Percentiles rank a stretch among this genome's conserved stretches.
Conservation (phyloP, 2,329 filamentous ascomycete species). For the Neofusicoccum umdonicola region DNA sequence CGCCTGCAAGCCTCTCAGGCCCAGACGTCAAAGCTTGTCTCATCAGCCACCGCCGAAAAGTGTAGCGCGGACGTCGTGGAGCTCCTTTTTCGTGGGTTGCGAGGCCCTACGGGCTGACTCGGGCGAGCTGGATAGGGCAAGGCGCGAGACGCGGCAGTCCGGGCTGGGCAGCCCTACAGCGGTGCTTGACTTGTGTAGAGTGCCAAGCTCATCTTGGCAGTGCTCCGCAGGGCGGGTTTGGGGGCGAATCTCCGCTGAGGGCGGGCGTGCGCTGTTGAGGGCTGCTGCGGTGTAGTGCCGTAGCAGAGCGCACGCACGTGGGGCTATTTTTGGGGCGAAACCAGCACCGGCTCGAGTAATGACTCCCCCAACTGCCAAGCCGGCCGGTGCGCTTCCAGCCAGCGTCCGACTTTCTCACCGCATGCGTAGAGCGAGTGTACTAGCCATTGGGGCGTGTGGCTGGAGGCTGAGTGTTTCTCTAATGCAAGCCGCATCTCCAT, state of each 20-base stretch:
- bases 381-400: background rate
- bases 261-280: background rate
- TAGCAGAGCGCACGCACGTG: background rate
- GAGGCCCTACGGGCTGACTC: background rate
- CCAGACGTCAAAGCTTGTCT: background rate
- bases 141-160: background rate
- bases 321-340: background rate
- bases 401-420: background rate
- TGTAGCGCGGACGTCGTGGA: background rate
- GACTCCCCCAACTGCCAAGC: background rate
- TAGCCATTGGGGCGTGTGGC: background rate
- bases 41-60: background rate
- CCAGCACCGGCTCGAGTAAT: background rate
- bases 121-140: background rate
- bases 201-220: background rate
- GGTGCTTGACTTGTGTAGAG: background rate
- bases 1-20: background rate
- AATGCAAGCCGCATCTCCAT: background rate
- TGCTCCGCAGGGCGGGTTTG: background rate
- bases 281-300: background rate
- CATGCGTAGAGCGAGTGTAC: background rate
- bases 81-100: background rate
- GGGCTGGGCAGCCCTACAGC: background rate
- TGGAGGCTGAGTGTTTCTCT: background rate
- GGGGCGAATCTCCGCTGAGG: background rate